Conservation (phyloP, 441 rosid species). For the Breynia disticha region DNA sequence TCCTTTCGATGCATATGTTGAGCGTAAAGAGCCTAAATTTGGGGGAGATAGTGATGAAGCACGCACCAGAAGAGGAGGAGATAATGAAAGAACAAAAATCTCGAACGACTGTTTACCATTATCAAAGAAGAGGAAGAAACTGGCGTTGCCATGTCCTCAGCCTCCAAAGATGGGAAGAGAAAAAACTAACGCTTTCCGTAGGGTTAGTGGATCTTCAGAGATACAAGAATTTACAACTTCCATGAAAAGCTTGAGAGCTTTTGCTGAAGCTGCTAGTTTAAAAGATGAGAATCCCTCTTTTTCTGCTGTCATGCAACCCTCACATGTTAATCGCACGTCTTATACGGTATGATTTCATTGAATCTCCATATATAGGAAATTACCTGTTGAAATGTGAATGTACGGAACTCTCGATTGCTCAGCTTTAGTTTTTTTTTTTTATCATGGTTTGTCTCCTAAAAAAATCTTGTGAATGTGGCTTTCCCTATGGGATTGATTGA, state of each 20-base stretch:
- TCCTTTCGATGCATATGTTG: not conserved
- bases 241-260: not conserved
- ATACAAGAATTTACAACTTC: no score
- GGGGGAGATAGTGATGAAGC: not conserved
- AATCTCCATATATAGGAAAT: not conserved
- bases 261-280: not conserved
- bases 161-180: slow-evolving; percentile 9
- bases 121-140: slow-evolving; percentile 4
- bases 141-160: not conserved
- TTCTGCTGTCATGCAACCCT: not conserved
- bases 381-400: no score
- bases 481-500: not conserved
- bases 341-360: not conserved
- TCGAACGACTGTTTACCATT: not conserved
- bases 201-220: not conserved
- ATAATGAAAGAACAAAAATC: not conserved
- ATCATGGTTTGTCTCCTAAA: no score
- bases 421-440: no score
- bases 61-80: not conserved
- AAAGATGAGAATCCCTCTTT: not conserved
- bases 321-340: not conserved
- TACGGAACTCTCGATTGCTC: no score
- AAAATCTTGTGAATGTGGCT: no score
- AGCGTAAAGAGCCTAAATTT: not conserved
- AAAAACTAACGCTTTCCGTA: slow-evolving; percentile 9